Base-by-base conservation (phyloP, 208 protist species). In the Trypanosoma lewisi region DNA sequence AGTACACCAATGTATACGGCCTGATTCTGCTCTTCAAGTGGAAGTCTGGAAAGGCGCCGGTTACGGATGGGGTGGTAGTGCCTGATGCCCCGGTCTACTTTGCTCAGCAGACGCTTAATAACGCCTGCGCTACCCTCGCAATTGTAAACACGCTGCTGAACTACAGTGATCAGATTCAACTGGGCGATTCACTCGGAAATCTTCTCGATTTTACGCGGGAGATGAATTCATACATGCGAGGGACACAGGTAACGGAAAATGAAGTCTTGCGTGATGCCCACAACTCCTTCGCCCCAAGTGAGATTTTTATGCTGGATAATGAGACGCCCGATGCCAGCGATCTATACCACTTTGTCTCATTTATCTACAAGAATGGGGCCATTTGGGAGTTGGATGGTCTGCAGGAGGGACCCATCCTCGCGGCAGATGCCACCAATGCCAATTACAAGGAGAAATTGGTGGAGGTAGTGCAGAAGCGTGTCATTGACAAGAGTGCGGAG, bases 331-430 rank as follows among this genome's bases (percentile, higher is more conserved):
- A 82, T 12, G 72, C 82, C 12, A 86, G 91, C 27, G 97, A 99
- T 53, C 86, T 87, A 8, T 99, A 93, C 73, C 98, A 99, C 79
- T 99, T 98, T 68, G 97, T 99, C 28, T 76, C 82, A 51, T 99
- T 98, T 74, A 64, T 98, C 0, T 97, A 92, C 58, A 79, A 85
- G 27, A 80, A 97, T 37, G 94, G 93, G 28, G 68, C 80, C 49
- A 84, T 99, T 9, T 99, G 98, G 86, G 97, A 99, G 79, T 78
- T 99, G 17, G 98, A 99, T 64, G 98, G 98, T n/a, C 73, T 99
- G 3, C 89, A 98, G 77, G 50, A 65, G 31, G 94, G 87, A 0
- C 97, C 97, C 8, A 89, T 98, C 39, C 62, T 84, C 27, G 92
- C 82, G 19, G 62, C 63, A 21, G 85, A 91, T n/a, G 79, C 88